These are phyloP conservation scores for Fusarium sp. DNA, from an alignment of 2,329 filamentous ascomycete species.

Conservation along the genomic window DNA sequence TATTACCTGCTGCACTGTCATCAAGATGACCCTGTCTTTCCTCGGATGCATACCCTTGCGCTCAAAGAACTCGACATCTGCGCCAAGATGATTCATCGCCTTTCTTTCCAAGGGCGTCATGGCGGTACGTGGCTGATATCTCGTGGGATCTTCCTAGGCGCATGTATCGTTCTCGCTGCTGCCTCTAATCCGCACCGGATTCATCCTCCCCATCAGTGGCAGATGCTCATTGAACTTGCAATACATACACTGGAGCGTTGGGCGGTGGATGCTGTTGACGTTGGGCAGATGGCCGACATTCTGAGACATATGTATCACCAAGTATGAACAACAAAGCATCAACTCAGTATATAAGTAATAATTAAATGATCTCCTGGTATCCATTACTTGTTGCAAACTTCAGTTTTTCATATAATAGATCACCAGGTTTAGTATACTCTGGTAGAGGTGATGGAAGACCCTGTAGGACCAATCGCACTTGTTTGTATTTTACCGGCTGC, in stretches of 20 bases:
- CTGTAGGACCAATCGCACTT: not conserved
- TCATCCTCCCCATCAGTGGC: not conserved
- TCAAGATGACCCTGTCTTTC: not conserved
- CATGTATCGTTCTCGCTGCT: not conserved
- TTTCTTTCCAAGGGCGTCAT: constrained; percentile 8
- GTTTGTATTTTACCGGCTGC: not conserved
- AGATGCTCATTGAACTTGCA: not conserved
- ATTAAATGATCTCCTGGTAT: no score
- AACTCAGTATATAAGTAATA: not conserved
- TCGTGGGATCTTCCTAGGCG: constrained; percentile 6
- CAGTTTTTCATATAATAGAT: not conserved
- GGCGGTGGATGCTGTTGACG: not conserved
- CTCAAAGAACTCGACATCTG: not conserved
- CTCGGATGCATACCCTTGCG: not conserved
- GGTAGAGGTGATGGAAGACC: not conserved
- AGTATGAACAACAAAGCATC: not conserved
- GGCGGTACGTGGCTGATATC: constrained; percentile 18
- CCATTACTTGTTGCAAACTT: not conserved
- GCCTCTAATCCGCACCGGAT: not conserved
- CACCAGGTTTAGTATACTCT: not conserved
- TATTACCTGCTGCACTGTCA: constrained; percentile 9
- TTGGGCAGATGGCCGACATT: not conserved
- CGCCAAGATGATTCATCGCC: not conserved
- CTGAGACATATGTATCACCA: not conserved
- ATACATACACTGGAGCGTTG: constrained; percentile 1